A percentile compares a stretch with the other conserved stretches of the same genome.
Conservation (phyloP, 805 yeast genomes). For the Cyberlindnera xylosilytica region DNA sequence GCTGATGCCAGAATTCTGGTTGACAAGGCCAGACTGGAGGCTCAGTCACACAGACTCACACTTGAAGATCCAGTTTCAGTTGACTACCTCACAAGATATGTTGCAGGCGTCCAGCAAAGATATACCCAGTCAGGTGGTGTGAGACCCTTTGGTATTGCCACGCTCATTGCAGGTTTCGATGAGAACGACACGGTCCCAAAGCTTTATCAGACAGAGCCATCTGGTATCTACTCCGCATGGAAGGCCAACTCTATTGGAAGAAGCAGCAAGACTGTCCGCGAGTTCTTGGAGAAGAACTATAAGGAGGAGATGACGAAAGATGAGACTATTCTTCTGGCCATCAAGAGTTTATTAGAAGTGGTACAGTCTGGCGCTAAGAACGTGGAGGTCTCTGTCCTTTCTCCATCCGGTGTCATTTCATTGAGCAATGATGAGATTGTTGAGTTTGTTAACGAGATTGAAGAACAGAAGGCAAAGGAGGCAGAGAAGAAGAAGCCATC, state of each 20-base stretch:
- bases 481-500: slow-evolving; percentile 19
- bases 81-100: slow-evolving; percentile 88
- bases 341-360: slow-evolving; percentile 87
- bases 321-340: slow-evolving; percentile 74
- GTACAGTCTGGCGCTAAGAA: slow-evolving; percentile 98
- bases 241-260: slow-evolving; percentile 97
- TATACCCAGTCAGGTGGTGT: slow-evolving; percentile 99
- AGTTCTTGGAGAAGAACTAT: slow-evolving; percentile 89
- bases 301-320: slow-evolving; percentile 56
- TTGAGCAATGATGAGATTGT: slow-evolving; percentile 16
- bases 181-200: slow-evolving; percentile 76
- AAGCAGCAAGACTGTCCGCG: slow-evolving; percentile 91
- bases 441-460: slow-evolving; percentile 13
- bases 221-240: slow-evolving; percentile 97
- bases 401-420: slow-evolving; percentile 43
- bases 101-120: slow-evolving; percentile 97
- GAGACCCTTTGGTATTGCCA: slow-evolving; percentile 95
- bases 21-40: slow-evolving; percentile 94
- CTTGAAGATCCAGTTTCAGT: slow-evolving; percentile 90
- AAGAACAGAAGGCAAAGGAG: slow-evolving; percentile 19
- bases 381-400: slow-evolving; percentile 87
- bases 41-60: slow-evolving; percentile 91
- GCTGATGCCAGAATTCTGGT: slow-evolving; percentile 97
- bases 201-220: slow-evolving; percentile 93
- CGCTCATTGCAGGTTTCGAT: slow-evolving; percentile 94